Conservation (phyloP, 352 stramenopile species). For the Globisporangium cederbergense region DNA sequence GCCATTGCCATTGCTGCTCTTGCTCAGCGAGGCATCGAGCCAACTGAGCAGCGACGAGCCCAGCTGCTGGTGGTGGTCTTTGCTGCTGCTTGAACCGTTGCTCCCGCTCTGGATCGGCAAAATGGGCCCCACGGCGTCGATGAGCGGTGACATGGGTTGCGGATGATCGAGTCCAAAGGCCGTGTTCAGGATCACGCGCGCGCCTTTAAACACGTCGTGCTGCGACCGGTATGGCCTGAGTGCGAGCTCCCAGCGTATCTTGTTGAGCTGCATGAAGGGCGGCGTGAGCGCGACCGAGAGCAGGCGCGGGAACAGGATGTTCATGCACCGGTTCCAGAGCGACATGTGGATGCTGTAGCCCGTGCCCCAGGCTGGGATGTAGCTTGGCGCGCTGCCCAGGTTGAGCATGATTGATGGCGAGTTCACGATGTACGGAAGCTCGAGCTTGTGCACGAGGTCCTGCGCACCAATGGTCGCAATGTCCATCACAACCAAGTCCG, state of each 20-base stretch:
- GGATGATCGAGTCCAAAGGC: constrained; percentile 83
- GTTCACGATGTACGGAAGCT: constrained; percentile 78
- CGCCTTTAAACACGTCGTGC: constrained; percentile 86
- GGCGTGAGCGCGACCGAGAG: constrained; percentile 85
- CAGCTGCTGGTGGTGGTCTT: not conserved
- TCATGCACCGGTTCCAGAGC: constrained; percentile 88
- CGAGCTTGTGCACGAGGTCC: constrained; percentile 73
- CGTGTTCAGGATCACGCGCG: constrained; percentile 86
- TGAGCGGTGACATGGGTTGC: constrained; percentile 68
- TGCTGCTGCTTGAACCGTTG: constrained; percentile 9
- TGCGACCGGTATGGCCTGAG: constrained; percentile 76
- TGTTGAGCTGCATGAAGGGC: constrained; percentile 88
- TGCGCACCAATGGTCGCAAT: constrained; percentile 80
- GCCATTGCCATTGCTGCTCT: constrained; percentile 1
- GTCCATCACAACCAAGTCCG: constrained; percentile 77
- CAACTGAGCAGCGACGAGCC: constrained; percentile 33
- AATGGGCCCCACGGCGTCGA: constrained; percentile 76
- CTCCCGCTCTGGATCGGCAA: constrained; percentile 26
- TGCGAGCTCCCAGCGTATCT: constrained; percentile 74
- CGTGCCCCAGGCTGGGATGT: constrained; percentile 83
- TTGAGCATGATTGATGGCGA: constrained; percentile 86
- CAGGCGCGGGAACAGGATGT: constrained; percentile 84
- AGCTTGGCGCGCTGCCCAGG: constrained; percentile 61
- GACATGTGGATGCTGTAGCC: constrained; percentile 82
- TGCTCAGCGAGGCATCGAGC: constrained; percentile 24